Conservation (phyloP, 192 early-diverging fungal species). For the Coemansia sp. region DNA sequence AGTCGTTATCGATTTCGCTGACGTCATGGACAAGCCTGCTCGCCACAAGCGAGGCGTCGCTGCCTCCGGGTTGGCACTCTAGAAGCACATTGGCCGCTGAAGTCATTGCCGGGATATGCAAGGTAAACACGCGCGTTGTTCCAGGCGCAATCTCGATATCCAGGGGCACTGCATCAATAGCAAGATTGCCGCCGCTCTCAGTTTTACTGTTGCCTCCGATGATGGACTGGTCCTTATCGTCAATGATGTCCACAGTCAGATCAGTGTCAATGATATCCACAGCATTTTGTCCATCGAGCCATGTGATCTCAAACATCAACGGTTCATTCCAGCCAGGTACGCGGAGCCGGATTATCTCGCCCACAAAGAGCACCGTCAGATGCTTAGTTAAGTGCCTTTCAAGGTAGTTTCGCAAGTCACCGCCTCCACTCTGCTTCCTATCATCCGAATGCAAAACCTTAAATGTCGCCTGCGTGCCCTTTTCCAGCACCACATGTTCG, state of each 20-base stretch:
- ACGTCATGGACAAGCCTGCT: slow-evolving; percentile 25
- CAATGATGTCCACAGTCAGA: slow-evolving; percentile 75
- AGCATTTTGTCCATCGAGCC: slow-evolving; percentile 66
- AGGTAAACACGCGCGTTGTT: slow-evolving; percentile 1
- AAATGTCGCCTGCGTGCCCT: slow-evolving; percentile 67
- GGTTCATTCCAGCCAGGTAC: slow-evolving; percentile 52
- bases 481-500: slow-evolving; percentile 60
- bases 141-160: slow-evolving; percentile 17
- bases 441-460: slow-evolving; percentile 47
- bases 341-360: slow-evolving; percentile 61
- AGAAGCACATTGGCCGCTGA: slow-evolving; percentile 11
- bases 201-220: not conserved
- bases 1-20: slow-evolving; percentile 25
- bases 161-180: not conserved
- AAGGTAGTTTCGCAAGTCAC: slow-evolving; percentile 58
- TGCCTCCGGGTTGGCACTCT: slow-evolving; percentile 16
- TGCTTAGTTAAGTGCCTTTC: slow-evolving; percentile 67
- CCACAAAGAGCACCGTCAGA: slow-evolving; percentile 68
- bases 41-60: slow-evolving; percentile 45
- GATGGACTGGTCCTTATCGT: not conserved
- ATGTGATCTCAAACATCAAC: slow-evolving; percentile 60
- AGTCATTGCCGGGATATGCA: slow-evolving; percentile 16
- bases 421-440: not conserved
- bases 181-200: not conserved
- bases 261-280: slow-evolving; percentile 78